Evolutionary conservation across 2,329 filamentous ascomycete species (phyloP).

Genomic region (Colletotrichum camelliae): DNA sequence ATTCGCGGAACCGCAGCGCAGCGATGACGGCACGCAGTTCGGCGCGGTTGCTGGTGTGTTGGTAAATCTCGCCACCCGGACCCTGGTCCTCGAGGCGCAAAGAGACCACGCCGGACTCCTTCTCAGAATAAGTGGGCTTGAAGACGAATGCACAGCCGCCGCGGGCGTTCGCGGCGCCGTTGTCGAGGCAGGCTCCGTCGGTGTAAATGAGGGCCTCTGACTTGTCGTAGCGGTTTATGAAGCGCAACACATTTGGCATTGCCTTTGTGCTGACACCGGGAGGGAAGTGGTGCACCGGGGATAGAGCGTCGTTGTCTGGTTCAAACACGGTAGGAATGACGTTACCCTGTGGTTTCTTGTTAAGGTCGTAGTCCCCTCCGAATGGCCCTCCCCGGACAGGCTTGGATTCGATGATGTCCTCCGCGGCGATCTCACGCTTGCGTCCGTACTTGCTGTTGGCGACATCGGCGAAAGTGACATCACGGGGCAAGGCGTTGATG

Average conservation of each 20-base stretch:
- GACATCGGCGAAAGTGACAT: no score
- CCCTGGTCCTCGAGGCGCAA: constrained; percentile 48
- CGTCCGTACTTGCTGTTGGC: no score
- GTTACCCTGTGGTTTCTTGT: neutral
- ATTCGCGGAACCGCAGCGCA: constrained; percentile 49
- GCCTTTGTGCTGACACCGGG: neutral
- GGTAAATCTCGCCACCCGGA: constrained; percentile 38
- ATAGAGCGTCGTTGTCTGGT: constrained; percentile 6
- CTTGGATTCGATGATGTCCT: no score
- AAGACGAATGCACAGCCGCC: constrained; percentile 47
- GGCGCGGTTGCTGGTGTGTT: constrained; percentile 57
- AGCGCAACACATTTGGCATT: constrained; percentile 24
- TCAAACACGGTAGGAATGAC: constrained; percentile 37
- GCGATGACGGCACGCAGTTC: constrained; percentile 60
- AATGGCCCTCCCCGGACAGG: no score
- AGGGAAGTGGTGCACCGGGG: constrained; percentile 32
- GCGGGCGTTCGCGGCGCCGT: constrained; percentile 40
- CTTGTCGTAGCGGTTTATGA: constrained; percentile 34
- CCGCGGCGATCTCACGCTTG: no score
- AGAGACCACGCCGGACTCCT: constrained; percentile 20
- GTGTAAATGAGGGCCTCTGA: constrained; percentile 45
- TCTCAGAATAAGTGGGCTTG: constrained; percentile 2
- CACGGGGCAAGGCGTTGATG: no score
- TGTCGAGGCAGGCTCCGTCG: constrained; percentile 50
- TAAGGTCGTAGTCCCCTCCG: neutral